Conservation (phyloP, 352 stramenopile species). For the Pythium apleroticum region DNA sequence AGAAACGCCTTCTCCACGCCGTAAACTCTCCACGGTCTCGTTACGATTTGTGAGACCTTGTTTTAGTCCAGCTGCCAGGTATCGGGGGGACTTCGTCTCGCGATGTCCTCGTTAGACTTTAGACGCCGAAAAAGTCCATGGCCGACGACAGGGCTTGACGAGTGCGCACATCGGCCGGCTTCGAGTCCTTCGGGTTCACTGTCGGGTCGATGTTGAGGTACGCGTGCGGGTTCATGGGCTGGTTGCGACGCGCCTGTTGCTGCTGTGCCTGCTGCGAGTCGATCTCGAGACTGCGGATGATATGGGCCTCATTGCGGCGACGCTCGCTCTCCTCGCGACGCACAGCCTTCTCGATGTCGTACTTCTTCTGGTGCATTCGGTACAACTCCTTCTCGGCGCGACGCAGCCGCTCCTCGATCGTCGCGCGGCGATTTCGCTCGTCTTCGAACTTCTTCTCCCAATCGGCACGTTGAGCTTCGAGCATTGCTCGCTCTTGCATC, state of each 20-base stretch:
- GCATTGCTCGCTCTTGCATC: constrained; percentile 53
- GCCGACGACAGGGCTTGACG: constrained; percentile 77
- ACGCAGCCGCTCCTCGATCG: constrained; percentile 77
- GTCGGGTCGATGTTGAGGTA: constrained; percentile 62
- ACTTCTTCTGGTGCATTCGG: constrained; percentile 90
- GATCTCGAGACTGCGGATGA: constrained; percentile 77
- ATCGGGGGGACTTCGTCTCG: not conserved
- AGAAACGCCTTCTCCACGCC: not conserved
- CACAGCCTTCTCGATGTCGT: constrained; percentile 85
- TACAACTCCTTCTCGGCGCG: constrained; percentile 87
- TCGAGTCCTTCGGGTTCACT: constrained; percentile 79
- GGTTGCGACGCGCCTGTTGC: constrained; percentile 27
- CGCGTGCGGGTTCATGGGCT: constrained; percentile 20
- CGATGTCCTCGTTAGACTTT: constrained; percentile 10
- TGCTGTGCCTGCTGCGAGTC: constrained; percentile 49
- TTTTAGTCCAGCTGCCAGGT: not conserved
- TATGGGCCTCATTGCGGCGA: constrained; percentile 82
- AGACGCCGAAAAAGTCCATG: constrained; percentile 87
- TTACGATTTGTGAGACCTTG: not conserved
- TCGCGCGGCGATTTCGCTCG: constrained; percentile 60
- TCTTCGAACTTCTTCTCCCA: constrained; percentile 84
- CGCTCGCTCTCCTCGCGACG: constrained; percentile 85
- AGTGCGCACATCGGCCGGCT: constrained; percentile 72
- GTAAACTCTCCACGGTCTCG: not conserved
- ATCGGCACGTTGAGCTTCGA: constrained; percentile 60